A percentile compares a stretch with the other conserved stretches of the same genome.
Evolutionary conservation across 441 rosid species (phyloP).

Genomic region (Erodium texanum): DNA sequence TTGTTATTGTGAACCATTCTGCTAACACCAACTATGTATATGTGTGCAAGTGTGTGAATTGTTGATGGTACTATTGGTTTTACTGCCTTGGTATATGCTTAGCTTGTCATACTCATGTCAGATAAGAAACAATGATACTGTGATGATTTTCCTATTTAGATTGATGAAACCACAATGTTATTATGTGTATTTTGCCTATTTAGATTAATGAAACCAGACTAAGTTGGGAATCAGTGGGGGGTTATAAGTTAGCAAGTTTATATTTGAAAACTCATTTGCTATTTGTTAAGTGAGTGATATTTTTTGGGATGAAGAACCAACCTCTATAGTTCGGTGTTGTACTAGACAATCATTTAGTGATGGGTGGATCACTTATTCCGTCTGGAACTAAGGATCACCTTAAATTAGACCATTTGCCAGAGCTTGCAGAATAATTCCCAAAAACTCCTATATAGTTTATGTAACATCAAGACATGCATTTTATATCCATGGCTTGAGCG

Average conservation of each 20-base stretch:
- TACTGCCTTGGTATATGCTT: background rate
- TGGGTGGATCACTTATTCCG: background rate
- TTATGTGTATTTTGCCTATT: background rate
- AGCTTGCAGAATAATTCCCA: background rate
- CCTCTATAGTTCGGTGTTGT: background rate
- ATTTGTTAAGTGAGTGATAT: background rate
- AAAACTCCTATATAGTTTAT: background rate
- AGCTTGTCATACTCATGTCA: background rate
- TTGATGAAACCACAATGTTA: background rate
- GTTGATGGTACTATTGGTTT: background rate
- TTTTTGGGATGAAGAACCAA: background rate
- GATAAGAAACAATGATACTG: background rate
- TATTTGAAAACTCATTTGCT: background rate
- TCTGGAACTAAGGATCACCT: background rate
- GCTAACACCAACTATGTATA: background rate
- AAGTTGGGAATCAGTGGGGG: background rate
- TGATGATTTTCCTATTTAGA: background rate
- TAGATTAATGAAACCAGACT: background rate
- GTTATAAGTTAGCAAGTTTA: background rate
- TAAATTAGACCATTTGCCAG: background rate
- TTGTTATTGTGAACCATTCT: background rate
- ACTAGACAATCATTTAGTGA: constrained; percentile 1
- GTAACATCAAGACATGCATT: background rate
- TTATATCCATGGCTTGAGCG: background rate
- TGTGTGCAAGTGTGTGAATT: background rate